phyloP scores from a whole-genome alignment of 345 rosid genomes.

The Camelina sativa region DNA sequence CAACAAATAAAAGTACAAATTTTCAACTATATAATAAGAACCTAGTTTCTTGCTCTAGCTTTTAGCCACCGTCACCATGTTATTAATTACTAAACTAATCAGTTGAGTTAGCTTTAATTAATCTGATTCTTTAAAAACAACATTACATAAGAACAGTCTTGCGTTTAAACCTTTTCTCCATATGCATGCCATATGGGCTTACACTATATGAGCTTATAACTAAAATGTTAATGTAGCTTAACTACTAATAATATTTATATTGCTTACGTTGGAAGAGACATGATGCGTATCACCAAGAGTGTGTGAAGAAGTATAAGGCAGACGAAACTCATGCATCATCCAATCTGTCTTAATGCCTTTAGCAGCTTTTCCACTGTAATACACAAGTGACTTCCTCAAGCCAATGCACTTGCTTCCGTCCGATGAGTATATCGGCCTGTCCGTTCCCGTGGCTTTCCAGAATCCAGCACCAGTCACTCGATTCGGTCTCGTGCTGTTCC shows the following conservation, averaged over 20 bases:
- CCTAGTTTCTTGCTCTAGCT: no score
- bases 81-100: no score
- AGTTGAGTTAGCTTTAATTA: no score
- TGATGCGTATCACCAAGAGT: conserved; percentile 42
- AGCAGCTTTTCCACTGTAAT: conserved; percentile 83
- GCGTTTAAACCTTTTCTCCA: no score
- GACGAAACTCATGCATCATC: conserved; percentile 95
- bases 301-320: conserved; percentile 57
- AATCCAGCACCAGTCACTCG: conserved; percentile 83
- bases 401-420: conserved; percentile 77
- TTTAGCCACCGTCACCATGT: no score
- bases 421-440: conserved; percentile 77
- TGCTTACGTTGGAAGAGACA: conserved; percentile 61
- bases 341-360: conserved; percentile 87
- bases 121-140: no score
- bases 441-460: conserved; percentile 94
- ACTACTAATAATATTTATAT: not conserved
- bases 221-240: no score
- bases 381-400: conserved; percentile 82
- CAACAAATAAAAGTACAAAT: no score
- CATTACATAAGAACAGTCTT: no score
- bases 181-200: no score
- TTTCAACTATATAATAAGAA: no score
- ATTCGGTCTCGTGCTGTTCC: conserved; percentile 82
- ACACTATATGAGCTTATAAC: no score